These are phyloP conservation scores for Rutstroemia sp. DNA, from an alignment of 2,329 filamentous ascomycete species.

Conservation along the genomic window DNA sequence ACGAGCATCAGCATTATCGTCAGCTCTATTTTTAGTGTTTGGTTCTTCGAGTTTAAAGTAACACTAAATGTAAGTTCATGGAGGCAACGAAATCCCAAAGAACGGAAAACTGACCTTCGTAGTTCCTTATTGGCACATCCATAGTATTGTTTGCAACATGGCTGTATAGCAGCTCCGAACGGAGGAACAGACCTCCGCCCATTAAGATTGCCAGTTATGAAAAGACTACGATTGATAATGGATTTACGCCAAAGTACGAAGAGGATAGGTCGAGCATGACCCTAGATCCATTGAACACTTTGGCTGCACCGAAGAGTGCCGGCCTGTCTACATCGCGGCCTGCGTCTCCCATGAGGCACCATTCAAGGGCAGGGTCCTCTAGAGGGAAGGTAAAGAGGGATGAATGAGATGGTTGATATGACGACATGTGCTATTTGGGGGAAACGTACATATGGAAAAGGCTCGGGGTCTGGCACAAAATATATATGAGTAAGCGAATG, in stretches of 20 bases:
- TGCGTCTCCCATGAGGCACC: conserved; percentile 38
- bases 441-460: neutral
- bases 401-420: conserved; percentile 21
- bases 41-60: conserved; percentile 75
- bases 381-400: conserved; percentile 32
- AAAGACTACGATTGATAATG: conserved; percentile 43
- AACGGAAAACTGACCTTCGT: neutral
- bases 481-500: too few species aligned
- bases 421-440: neutral
- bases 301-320: conserved; percentile 33
- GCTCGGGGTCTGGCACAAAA: too few species aligned
- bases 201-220: conserved; percentile 69
- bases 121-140: conserved; percentile 78
- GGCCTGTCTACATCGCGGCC: conserved; percentile 46
- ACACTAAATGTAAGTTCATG: conserved; percentile 57
- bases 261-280: conserved; percentile 26
- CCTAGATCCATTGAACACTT: conserved; percentile 18
- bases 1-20: conserved; percentile 87
- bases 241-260: conserved; percentile 27
- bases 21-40: conserved; percentile 77
- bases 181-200: conserved; percentile 52
- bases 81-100: neutral
- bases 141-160: conserved; percentile 79
- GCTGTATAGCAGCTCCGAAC: conserved; percentile 67
- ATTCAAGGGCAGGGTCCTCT: conserved; percentile 34